These are phyloP conservation scores for Geotrichum reessii DNA, from an alignment of 1,139 yeast species.

Conservation along the genomic window DNA sequence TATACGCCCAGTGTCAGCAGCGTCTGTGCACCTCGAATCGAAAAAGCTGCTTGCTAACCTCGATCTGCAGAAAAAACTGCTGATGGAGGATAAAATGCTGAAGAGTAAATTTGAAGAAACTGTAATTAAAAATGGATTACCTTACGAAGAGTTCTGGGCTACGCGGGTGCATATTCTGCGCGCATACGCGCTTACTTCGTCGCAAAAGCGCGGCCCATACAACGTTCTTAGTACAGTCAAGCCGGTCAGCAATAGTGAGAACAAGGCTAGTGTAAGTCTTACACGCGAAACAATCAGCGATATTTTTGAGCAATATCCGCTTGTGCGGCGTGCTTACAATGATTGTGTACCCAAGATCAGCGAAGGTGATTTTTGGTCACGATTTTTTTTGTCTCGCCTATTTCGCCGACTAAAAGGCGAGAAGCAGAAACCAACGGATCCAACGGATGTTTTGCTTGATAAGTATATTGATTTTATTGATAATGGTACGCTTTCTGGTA, in stretches of 20 bases:
- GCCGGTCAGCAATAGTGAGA: conserved; percentile 68
- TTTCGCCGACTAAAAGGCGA: conserved; percentile 90
- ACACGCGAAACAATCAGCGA: conserved; percentile 87
- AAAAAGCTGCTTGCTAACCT: conserved; percentile 57
- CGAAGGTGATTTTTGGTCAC: conserved; percentile 95
- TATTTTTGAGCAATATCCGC: conserved; percentile 88
- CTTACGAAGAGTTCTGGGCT: conserved; percentile 84
- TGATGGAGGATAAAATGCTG: conserved; percentile 64
- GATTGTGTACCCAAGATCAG: conserved; percentile 84
- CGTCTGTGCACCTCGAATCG: conserved; percentile 36
- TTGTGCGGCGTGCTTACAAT: conserved; percentile 81
- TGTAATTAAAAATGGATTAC: conserved; percentile 71
- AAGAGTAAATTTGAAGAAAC: conserved; percentile 80
- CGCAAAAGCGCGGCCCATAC: conserved; percentile 89
- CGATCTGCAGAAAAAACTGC: conserved; percentile 69
- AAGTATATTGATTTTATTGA: conserved; percentile 49
- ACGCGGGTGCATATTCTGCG: conserved; percentile 73
- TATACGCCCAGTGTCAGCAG: conserved; percentile 9
- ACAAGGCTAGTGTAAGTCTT: conserved; percentile 82
- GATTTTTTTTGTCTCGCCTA: conserved; percentile 84
- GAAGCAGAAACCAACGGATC: conserved; percentile 62
- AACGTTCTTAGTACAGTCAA: conserved; percentile 89
- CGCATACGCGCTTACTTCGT: conserved; percentile 75
- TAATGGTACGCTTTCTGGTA: conserved; percentile 11
- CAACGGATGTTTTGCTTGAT: conserved; percentile 82